phyloP scores from a whole-genome alignment of 1,284 basidiomycete species.

The Peniophora sp. region DNA sequence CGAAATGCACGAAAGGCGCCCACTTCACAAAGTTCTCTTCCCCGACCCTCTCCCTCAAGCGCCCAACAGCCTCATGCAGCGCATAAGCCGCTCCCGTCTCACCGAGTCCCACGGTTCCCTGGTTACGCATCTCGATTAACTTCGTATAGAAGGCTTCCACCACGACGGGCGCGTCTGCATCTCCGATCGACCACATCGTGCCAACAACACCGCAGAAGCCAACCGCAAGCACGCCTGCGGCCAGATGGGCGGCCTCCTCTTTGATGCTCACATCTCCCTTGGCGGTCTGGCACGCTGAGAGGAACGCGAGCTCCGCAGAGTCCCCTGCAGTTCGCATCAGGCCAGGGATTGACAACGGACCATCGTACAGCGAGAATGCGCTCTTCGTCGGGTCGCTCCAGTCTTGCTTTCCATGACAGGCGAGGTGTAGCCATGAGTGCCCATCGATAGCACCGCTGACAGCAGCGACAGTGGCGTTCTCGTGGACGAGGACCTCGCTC shows the following conservation, averaged over 20 bases:
- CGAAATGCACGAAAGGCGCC: not conserved
- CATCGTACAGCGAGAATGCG: not conserved
- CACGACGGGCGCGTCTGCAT: not conserved
- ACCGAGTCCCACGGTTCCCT: too few relatives aligned
- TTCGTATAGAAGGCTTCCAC: not conserved
- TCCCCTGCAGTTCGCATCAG: slow-evolving; percentile 11
- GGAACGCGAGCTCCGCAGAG: not conserved
- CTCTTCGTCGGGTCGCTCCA: not conserved
- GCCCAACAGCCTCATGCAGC: not conserved
- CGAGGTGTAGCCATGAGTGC: not conserved
- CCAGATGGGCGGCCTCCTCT: not conserved
- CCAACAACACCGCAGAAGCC: not conserved
- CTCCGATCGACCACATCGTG: not conserved
- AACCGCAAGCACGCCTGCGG: not conserved
- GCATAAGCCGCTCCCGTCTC: not conserved
- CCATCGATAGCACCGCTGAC: not conserved
- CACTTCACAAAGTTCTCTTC: not conserved
- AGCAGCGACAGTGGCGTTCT: not conserved
- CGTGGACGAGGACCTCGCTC: too few relatives aligned
- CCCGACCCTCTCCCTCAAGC: not conserved
- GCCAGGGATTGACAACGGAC: not conserved
- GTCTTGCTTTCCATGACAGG: not conserved
- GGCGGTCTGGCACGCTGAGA: not conserved
- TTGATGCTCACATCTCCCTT: not conserved
- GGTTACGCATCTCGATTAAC: not conserved